Conservation (phyloP, 805 yeast species). For the Tetrapisispora arboricola region DNA sequence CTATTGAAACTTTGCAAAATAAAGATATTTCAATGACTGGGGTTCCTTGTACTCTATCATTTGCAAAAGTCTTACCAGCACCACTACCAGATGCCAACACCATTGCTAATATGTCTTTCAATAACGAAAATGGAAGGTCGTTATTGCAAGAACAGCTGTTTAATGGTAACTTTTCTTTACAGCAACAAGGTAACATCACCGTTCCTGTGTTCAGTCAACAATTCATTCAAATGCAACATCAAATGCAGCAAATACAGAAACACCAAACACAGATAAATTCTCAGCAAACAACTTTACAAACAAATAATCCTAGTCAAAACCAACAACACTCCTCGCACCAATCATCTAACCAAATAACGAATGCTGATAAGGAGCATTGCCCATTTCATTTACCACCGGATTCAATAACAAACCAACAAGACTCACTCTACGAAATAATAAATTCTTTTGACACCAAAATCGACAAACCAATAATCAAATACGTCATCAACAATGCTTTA, state of each 20-base stretch:
- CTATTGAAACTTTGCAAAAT: slow-evolving; percentile 72
- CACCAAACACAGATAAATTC: slow-evolving; percentile 4
- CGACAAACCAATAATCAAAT: slow-evolving; percentile 27
- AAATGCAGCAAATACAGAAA: slow-evolving; percentile 7
- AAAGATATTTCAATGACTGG: slow-evolving; percentile 71
- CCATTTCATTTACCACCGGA: slow-evolving; percentile 31
- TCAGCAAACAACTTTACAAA: background rate
- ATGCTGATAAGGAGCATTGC: slow-evolving; percentile 26
- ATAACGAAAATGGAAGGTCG: slow-evolving; percentile 14
- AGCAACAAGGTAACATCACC: slow-evolving; percentile 26
- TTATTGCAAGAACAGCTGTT: slow-evolving; percentile 27
- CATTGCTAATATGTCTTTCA: background rate
- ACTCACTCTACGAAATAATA: slow-evolving; percentile 13
- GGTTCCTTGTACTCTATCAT: slow-evolving; percentile 63
- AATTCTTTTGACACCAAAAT: slow-evolving; percentile 16
- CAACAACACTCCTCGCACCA: background rate
- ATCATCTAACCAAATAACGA: slow-evolving; percentile 2
- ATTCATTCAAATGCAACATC: background rate
- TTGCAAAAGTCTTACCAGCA: slow-evolving; percentile 55
- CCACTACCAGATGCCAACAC: slow-evolving; percentile 16
- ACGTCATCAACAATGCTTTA: slow-evolving; percentile 37
- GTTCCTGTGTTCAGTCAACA: slow-evolving; percentile 19
- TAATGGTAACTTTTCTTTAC: slow-evolving; percentile 25
- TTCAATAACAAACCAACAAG: slow-evolving; percentile 10
- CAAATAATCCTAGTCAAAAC: background rate